Evolutionary conservation across 2,329 filamentous ascomycete species (phyloP).

Genomic region (Chrysoporthe deuterocubensis): DNA sequence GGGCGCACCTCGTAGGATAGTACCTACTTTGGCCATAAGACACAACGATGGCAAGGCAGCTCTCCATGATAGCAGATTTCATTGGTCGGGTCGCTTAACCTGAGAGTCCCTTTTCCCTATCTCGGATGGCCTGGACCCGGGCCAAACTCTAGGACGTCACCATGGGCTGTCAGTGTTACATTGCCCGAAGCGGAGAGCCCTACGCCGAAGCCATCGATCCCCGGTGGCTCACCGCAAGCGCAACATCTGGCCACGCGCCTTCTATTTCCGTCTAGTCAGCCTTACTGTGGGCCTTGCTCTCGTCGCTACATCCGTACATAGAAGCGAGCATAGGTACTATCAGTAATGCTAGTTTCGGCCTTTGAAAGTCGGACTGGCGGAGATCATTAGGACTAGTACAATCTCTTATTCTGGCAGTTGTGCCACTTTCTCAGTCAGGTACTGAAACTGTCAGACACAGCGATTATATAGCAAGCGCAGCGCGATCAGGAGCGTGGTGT

Average conservation of each 20-base stretch:
- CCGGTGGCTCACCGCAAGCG: background rate
- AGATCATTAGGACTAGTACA: background rate
- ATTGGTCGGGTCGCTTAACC: background rate
- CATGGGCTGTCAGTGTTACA: background rate
- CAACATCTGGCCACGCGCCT: background rate
- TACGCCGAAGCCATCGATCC: conserved; percentile 1
- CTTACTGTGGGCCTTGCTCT: conserved; percentile 1
- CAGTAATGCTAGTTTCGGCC: background rate
- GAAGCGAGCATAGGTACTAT: too few species aligned
- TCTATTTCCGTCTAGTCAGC: conserved; percentile 6
- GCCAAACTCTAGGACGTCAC: background rate
- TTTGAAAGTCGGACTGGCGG: too few species aligned
- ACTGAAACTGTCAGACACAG: background rate
- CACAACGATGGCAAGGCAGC: background rate
- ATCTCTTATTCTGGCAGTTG: background rate
- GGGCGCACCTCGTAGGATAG: background rate
- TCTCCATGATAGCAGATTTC: background rate
- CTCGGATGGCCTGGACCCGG: background rate
- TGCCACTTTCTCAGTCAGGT: background rate
- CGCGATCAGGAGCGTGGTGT: background rate
- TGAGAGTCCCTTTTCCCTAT: background rate
- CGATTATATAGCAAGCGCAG: background rate
- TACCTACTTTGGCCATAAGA: background rate
- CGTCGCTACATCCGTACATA: background rate
- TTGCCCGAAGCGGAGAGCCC: background rate